Evolutionary conservation across 257 asterid genomes (phyloP).

Genomic region (Fraxinus pennsylvanica): DNA sequence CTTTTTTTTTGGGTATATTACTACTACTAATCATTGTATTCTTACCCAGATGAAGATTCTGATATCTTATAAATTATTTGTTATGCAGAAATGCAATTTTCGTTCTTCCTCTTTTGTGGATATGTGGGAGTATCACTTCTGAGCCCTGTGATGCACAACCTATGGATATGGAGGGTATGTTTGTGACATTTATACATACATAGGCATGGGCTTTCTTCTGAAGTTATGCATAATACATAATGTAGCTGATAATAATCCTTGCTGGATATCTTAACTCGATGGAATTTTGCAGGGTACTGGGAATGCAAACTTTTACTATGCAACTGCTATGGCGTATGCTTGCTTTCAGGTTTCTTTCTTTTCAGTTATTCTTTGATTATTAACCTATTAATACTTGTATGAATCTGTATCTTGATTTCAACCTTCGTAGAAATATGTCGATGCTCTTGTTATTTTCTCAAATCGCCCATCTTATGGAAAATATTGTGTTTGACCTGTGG

Average conservation of each 20-base stretch:
- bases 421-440: neutral
- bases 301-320: constrained; percentile 95
- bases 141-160: constrained; percentile 98
- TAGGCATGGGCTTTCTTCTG: constrained; percentile 18
- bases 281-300: constrained; percentile 83
- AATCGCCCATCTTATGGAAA: neutral
- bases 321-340: constrained; percentile 92
- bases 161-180: constrained; percentile 99
- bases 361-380: constrained; percentile 17
- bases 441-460: neutral
- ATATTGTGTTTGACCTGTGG: neutral
- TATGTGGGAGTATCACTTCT: constrained; percentile 85
- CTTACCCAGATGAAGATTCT: constrained; percentile 7
- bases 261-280: constrained; percentile 18
- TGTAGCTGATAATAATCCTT: constrained; percentile 15
- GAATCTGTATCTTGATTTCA: constrained; percentile 9
- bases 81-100: constrained; percentile 78
- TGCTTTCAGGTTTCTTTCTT: constrained; percentile 76
- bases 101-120: constrained; percentile 92
- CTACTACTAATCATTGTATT: neutral
- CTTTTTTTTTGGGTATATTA: neutral
- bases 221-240: neutral
- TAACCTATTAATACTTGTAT: neutral
- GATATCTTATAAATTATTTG: constrained; percentile 27
- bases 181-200: constrained; percentile 17